Conservation (phyloP, 495 filamentous ascomycete species). For the Tuber melanosporum region DNA sequence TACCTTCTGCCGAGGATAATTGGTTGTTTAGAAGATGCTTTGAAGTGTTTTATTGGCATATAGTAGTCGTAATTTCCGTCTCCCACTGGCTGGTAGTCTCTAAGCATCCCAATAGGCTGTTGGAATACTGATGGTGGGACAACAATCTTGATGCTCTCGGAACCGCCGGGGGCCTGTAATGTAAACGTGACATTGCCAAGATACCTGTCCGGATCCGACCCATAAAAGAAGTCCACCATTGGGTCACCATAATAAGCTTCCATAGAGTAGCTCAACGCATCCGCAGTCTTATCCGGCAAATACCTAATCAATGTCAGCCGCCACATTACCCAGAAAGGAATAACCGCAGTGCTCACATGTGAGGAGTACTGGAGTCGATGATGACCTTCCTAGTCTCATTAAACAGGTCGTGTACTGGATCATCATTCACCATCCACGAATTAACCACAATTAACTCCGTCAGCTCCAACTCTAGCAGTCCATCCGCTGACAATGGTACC, state of each 20-base stretch:
- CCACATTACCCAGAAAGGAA: neutral
- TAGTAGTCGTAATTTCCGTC: conserved; percentile 22
- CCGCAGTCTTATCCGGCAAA: conserved; percentile 24
- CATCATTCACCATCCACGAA: conserved; percentile 1
- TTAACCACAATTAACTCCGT: conserved; percentile 28
- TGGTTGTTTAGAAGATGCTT: conserved; percentile 25
- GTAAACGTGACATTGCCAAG: conserved; percentile 37
- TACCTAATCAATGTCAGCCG: conserved; percentile 25
- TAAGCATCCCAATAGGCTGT: conserved; percentile 26
- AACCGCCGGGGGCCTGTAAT: conserved; percentile 20
- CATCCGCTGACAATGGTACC: conserved; percentile 29
- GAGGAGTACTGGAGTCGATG: conserved; percentile 36
- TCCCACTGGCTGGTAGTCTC: conserved; percentile 22
- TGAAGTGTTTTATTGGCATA: conserved; percentile 31
- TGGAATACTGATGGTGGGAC: conserved; percentile 32
- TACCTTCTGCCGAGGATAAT: conserved; percentile 39
- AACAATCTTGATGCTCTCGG: conserved; percentile 23
- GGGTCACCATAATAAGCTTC: conserved; percentile 22
- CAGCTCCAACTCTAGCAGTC: conserved; percentile 23
- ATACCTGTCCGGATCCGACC: conserved; percentile 5
- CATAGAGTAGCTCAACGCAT: conserved; percentile 18
- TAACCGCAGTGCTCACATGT: conserved; percentile 30
- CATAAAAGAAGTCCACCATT: conserved; percentile 31
- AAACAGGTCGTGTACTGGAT: conserved; percentile 23
- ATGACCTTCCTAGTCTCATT: conserved; percentile 26